phyloP scores from a whole-genome alignment of 805 yeast species.

The Saccharomyces mikatae region DNA sequence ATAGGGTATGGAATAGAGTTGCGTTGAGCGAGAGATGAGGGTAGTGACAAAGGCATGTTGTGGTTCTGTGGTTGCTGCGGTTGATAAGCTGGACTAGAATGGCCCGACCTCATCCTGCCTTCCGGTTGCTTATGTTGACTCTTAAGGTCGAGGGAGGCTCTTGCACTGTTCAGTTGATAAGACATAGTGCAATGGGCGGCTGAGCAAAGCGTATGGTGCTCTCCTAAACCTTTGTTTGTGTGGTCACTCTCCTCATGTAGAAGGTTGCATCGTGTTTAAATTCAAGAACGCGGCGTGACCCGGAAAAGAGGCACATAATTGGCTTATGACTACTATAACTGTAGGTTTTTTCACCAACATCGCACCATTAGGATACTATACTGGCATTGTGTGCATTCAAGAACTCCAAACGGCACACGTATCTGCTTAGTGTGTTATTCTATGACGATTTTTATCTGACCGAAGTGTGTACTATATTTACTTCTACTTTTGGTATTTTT shows the following conservation, averaged over 20 bases:
- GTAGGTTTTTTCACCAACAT: background rate
- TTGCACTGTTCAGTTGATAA: background rate
- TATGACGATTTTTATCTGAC: background rate
- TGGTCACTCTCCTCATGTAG: background rate
- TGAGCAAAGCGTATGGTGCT: background rate
- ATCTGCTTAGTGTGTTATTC: background rate
- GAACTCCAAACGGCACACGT: background rate
- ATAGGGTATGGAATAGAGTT: background rate
- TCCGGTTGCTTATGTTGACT: background rate
- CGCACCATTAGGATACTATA: background rate
- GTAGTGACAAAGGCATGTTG: background rate
- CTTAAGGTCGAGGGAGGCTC: background rate
- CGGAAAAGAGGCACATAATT: background rate
- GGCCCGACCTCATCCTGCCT: background rate
- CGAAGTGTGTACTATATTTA: background rate
- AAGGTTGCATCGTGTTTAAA: background rate
- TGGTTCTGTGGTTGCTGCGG: background rate
- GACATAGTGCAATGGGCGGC: background rate
- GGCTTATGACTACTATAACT: background rate
- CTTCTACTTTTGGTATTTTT: background rate
- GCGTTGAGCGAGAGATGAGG: background rate
- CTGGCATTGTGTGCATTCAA: background rate
- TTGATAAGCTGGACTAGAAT: background rate
- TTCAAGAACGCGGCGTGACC: background rate
- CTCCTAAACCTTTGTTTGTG: background rate